Base-by-base conservation (phyloP, 257 asterid genomes). In the Solanum peruvianum region DNA sequence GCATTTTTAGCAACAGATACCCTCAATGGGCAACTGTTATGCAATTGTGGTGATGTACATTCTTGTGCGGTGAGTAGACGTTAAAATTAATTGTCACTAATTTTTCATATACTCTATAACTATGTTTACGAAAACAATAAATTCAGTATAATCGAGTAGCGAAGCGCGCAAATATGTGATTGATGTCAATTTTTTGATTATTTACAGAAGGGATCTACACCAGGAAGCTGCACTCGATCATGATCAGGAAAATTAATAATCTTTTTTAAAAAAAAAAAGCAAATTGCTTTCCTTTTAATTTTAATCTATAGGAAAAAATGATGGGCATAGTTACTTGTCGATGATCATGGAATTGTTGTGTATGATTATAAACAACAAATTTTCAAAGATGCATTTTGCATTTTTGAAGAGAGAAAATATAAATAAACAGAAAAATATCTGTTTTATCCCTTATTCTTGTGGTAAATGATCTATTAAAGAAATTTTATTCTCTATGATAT, bases 1-100 rank as follows among this genome's bases (percentile, higher is more conserved):
- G 25, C 96, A 67, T 96, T 96, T 88, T 85, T 87, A 85, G 94
- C 98, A 0, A 87, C 92, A 60, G 99, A 96, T 87, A 70, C 82
- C 31, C 90, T 93, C 2, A 96, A 93, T 73, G 99, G 99, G 82
- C 94, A 92, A 89, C 93, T 94, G 11, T 88, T 96, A 72, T 96
- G 99, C 81, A 91, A 95, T 9, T 89, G 96, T 92, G 87, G 93
- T 13, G 94, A 94, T 77, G 91, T 96, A 12, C 94, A 92, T 82
- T 91, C 97, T 23, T 94, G 98, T 89, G 83, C 67, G 87, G 94
- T 91, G 85, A 91, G 95, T 88, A 31, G 27, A 71, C 47, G 11
- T 25, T 71, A 20, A 20, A 35, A 35, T 15, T 69, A 31, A 29
- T 70, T 16, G 7, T 70, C 3, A 7, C 41, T 31, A 70, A 31